Evolutionary conservation across 208 protist species (phyloP).

Genomic region (Novymonas esmeraldas): DNA sequence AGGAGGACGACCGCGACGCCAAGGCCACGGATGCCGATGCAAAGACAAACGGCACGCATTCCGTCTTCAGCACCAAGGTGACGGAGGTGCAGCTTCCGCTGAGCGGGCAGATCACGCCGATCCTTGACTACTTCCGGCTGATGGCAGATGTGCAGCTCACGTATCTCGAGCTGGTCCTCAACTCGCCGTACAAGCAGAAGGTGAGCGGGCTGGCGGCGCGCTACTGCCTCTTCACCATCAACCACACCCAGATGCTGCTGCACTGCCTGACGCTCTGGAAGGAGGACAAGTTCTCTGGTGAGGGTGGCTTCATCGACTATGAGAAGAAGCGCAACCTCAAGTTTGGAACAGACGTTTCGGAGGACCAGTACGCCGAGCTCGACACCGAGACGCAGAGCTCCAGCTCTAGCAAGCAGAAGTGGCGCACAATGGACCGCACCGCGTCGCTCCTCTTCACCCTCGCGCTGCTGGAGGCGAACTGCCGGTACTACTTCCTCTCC

Average conservation of each 20-base stretch:
- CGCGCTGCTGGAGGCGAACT: constrained; percentile 24
- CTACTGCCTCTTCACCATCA: constrained; percentile 32
- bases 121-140: constrained; percentile 31
- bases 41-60: neutral
- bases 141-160: constrained; percentile 27
- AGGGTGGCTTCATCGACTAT: constrained; percentile 4
- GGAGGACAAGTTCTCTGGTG: constrained; percentile 12
- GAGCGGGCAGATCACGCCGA: constrained; percentile 13
- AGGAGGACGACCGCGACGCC: neutral
- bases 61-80: neutral
- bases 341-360: neutral
- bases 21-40: neutral
- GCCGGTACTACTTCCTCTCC: constrained; percentile 25
- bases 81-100: constrained; percentile 29
- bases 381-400: neutral
- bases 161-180: constrained; percentile 15
- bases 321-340: constrained; percentile 2
- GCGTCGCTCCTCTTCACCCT: constrained; percentile 14
- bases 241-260: constrained; percentile 30
- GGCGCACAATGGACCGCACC: constrained; percentile 6
- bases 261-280: constrained; percentile 27
- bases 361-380: neutral
- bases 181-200: constrained; percentile 9
- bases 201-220: constrained; percentile 17
- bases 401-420: neutral